Conservation (phyloP, 352 stramenopile genomes). For the Poterioochromonas sp. region DNA sequence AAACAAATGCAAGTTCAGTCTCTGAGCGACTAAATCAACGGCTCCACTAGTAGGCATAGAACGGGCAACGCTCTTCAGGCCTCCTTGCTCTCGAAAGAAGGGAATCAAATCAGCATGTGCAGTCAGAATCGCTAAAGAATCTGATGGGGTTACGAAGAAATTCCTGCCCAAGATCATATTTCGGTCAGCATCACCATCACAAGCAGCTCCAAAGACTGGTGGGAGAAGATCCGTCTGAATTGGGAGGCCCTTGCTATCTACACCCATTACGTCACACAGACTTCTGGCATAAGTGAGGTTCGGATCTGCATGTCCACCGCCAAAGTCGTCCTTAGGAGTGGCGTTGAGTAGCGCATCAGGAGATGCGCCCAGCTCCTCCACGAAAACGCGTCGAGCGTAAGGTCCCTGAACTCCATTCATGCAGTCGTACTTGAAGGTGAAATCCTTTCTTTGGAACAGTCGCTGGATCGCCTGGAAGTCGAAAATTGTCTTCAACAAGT, state of each 20-base stretch:
- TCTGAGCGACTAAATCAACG: constrained; percentile 93
- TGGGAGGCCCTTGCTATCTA: constrained; percentile 62
- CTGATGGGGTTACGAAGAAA: constrained; percentile 98
- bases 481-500: constrained; percentile 95
- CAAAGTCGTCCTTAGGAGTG: constrained; percentile 92
- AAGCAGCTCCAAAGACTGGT: constrained; percentile 87
- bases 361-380: constrained; percentile 83
- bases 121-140: constrained; percentile 93
- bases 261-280: constrained; percentile 82
- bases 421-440: constrained; percentile 93
- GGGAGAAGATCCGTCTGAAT: background rate
- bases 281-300: constrained; percentile 98
- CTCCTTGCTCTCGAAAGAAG: constrained; percentile 89
- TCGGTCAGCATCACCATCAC: constrained; percentile 95
- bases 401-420: constrained; percentile 97
- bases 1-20: constrained; percentile 88
- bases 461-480: constrained; percentile 93
- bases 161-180: constrained; percentile 98
- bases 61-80: constrained; percentile 83
- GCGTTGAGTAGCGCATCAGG: constrained; percentile 73
- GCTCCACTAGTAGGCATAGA: constrained; percentile 98
- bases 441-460: constrained; percentile 86
- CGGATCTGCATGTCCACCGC: constrained; percentile 91
- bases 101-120: constrained; percentile 93
- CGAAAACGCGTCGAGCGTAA: constrained; percentile 90